These are phyloP conservation scores for Prunella vulgaris DNA, from an alignment of 257 asterid species.

Conservation along the genomic window DNA sequence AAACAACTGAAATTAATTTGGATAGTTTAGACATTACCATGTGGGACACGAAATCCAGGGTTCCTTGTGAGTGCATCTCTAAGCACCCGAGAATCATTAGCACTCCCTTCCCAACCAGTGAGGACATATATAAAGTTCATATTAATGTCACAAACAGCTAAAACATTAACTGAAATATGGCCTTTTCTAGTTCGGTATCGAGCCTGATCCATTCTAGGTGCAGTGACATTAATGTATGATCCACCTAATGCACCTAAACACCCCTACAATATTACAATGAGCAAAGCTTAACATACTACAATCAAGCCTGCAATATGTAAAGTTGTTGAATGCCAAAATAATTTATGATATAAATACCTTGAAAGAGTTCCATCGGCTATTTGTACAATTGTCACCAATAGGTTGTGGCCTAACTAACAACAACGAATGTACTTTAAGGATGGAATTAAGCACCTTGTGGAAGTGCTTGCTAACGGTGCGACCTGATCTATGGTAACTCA, in stretches of 20 bases:
- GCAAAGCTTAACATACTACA: too few species aligned
- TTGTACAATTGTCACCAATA: neutral
- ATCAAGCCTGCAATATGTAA: too few species aligned
- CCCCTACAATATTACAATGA: too few species aligned
- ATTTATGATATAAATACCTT: neutral
- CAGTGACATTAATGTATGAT: neutral
- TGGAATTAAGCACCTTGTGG: neutral
- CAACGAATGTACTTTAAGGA: neutral
- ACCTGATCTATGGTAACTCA: neutral
- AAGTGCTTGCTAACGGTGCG: neutral
- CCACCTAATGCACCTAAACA: neutral
- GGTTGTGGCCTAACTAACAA: neutral
- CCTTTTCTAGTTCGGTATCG: neutral
- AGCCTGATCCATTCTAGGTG: neutral
- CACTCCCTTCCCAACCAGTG: neutral
- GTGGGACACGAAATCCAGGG: neutral
- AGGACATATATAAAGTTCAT: too few species aligned
- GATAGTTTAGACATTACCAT: neutral
- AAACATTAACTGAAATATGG: neutral
- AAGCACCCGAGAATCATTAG: neutral
- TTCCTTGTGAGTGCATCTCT: neutral
- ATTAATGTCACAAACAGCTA: neutral
- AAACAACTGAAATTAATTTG: too few species aligned
- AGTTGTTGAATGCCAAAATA: too few species aligned
- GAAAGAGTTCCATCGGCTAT: neutral